Base-by-base conservation (phyloP, 495 filamentous ascomycete genomes). In the Alectoria sarmentosa region DNA sequence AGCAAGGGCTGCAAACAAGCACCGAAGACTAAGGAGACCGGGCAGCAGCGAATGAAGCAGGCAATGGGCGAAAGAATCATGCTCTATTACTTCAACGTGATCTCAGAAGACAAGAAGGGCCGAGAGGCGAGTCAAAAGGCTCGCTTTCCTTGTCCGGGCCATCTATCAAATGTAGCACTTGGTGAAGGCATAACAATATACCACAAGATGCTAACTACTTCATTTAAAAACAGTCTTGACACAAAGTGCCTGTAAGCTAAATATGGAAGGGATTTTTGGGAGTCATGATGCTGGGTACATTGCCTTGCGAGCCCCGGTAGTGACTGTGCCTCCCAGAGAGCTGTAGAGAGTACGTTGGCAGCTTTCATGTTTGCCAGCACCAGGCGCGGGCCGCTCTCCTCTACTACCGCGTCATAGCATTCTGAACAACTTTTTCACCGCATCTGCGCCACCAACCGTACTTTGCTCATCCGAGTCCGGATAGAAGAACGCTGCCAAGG, bases 401-500 rank as follows among this genome's bases (percentile, higher is more conserved):
- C 73, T 78, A 28, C n/a, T n/a, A 26, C 81, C 82, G 7, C 82
- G 77, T 60, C 76, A 79, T 36, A 77, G 77, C 17, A 82, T 92
- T 48, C 73, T 90, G 9, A 83, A 81, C 23, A 78, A 89, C 32
- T 84, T 85, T 64, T 84, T 84, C 19, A 54, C 62, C 19, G 58
- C 58, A 32, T 69, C 49, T 8, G 48, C 62, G 4, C 73, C 72
- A 28, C 70, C 71, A 14, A 78, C 73, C 21, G 65, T 52, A 60
- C 82, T 85, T 55, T 80, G 77, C 15, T 83, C 77, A 36, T 69
- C 73, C 0, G 73, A 76, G 41, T 79, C 75, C 0, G 86, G 86
- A 59, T 86, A 88, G 66, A 87, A 88, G 71, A 86, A 88, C 1
- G 85, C 83, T 1, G 83, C 81, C 14, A 88, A 76, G 10, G 83